Conservation (phyloP, 2,329 filamentous ascomycete genomes). For the Botrytis tulipae region DNA sequence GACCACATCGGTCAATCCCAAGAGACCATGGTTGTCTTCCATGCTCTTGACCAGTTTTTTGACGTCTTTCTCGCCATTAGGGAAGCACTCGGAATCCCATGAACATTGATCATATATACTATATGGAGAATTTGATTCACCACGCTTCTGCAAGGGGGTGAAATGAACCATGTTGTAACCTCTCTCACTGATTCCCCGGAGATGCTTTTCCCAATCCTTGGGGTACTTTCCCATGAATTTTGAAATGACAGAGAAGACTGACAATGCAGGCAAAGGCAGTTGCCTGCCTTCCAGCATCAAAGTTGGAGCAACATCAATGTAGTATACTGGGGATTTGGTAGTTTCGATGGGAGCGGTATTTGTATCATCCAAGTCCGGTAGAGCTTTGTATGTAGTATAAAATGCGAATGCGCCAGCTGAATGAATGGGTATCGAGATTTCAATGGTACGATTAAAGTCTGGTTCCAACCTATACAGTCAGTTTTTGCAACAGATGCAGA, state of each 20-base stretch:
- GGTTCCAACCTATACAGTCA: constrained; percentile 66
- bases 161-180: constrained; percentile 99
- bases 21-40: constrained; percentile 78
- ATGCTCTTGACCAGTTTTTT: constrained; percentile 73
- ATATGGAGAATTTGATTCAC: constrained; percentile 92
- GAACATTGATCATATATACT: constrained; percentile 89
- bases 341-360: constrained; percentile 49
- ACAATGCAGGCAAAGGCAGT: constrained; percentile 81
- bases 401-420: constrained; percentile 87
- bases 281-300: constrained; percentile 71
- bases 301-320: constrained; percentile 88
- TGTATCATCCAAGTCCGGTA: constrained; percentile 66
- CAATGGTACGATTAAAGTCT: constrained; percentile 87
- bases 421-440: constrained; percentile 85
- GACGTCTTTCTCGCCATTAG: constrained; percentile 80
- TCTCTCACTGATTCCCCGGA: constrained; percentile 81
- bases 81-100: constrained; percentile 82
- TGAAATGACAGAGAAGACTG: constrained; percentile 89
- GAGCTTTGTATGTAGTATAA: constrained; percentile 86
- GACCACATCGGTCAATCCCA: constrained; percentile 93
- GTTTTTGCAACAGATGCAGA: constrained; percentile 5
- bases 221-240: constrained; percentile 98
- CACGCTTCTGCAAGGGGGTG: constrained; percentile 85
- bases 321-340: constrained; percentile 74
- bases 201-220: constrained; percentile 82